A percentile compares a stretch with the other conserved stretches of the same genome.
These are phyloP conservation scores for Suhomyces vadensis DNA, from an alignment of 805 yeast genomes.

Conservation along the genomic window DNA sequence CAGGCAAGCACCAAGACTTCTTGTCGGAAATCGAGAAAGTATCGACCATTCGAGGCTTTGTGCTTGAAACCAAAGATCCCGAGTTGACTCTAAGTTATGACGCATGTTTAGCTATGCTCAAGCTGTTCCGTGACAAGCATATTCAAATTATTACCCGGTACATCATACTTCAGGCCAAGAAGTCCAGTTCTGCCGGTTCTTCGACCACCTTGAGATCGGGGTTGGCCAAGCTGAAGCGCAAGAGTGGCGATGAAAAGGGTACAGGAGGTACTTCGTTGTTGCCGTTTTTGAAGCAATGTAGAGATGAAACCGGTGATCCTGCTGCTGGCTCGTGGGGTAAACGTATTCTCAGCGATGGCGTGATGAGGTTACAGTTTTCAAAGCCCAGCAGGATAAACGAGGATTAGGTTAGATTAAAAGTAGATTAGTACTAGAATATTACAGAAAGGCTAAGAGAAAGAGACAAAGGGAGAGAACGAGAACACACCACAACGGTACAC, in stretches of 20 bases:
- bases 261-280: conserved; percentile 93
- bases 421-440: no score
- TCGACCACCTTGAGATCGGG: conserved; percentile 65
- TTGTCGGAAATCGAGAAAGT: conserved; percentile 57
- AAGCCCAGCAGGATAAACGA: conserved; percentile 43
- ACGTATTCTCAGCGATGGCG: conserved; percentile 61
- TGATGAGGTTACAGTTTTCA: conserved; percentile 42
- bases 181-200: conserved; percentile 53
- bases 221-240: conserved; percentile 51
- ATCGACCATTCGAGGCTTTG: conserved; percentile 66
- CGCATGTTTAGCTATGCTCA: conserved; percentile 85
- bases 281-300: conserved; percentile 90
- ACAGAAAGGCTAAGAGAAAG: no score
- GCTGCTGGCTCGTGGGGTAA: conserved; percentile 95
- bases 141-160: conserved; percentile 90
- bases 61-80: conserved; percentile 46
- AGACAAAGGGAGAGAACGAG: no score
- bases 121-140: conserved; percentile 87
- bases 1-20: conserved; percentile 78
- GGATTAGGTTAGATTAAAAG: conserved; percentile 26
- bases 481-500: no score
- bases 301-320: conserved; percentile 93
- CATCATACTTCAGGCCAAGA: conserved; percentile 75
- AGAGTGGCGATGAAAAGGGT: conserved; percentile 64
- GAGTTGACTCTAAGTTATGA: conserved; percentile 76